Conservation (phyloP, 306 rosid species). For the Trifolium pratense region DNA sequence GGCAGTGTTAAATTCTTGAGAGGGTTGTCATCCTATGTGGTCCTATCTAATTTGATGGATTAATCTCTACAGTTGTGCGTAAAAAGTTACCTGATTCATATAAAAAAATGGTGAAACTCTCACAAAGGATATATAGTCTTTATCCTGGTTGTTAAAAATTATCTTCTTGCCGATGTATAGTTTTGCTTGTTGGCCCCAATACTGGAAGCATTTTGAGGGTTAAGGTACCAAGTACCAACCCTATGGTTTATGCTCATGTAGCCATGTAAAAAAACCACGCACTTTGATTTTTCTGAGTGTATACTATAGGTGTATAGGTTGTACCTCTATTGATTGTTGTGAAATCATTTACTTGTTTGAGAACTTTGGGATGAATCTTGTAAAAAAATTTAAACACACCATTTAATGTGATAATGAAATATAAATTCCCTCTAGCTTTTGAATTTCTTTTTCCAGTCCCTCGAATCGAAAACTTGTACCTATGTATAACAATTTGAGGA, state of each 20-base stretch:
- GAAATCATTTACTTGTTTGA: conserved; percentile 11
- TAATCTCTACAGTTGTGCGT: too few relatives aligned
- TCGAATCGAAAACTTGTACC: too few relatives aligned
- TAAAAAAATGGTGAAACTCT: not conserved
- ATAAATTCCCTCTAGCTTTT: too few relatives aligned
- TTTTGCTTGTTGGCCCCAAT: conserved; percentile 27
- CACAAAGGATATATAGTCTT: not conserved
- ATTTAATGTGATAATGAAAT: not conserved
- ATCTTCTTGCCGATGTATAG: conserved; percentile 8
- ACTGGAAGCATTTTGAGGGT: conserved; percentile 51
- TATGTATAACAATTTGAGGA: too few relatives aligned
- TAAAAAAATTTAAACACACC: not conserved
- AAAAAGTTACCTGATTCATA: too few relatives aligned
- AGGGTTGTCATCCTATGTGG: too few relatives aligned
- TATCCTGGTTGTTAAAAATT: not conserved
- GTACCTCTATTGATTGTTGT: conserved; percentile 11
- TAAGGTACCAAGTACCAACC: conserved; percentile 33
- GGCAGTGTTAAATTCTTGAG: too few relatives aligned
- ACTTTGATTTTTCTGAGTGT: conserved; percentile 10
- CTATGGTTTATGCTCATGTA: conserved; percentile 10
- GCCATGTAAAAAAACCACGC: not conserved
- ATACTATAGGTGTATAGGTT: not conserved
- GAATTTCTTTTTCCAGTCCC: too few relatives aligned
- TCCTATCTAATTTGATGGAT: too few relatives aligned
- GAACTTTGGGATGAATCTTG: not conserved